These are phyloP conservation scores for Globisporangium ultimum DNA, from an alignment of 352 stramenopile species.

Conservation along the genomic window DNA sequence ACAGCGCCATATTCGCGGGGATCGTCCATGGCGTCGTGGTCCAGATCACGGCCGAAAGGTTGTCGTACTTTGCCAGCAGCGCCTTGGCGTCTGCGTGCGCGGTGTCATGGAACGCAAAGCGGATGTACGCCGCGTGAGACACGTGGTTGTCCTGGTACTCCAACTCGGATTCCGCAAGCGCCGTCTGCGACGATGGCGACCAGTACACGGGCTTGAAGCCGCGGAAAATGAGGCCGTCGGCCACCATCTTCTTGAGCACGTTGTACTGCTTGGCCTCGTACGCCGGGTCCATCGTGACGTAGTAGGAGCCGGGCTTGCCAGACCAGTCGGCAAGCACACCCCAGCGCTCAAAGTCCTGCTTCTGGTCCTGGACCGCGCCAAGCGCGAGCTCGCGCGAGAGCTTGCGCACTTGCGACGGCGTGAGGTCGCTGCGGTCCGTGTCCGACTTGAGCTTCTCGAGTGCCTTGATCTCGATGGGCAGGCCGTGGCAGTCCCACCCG, in stretches of 20 bases:
- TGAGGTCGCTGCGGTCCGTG: slow-evolving; percentile 37
- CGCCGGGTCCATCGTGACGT: slow-evolving; percentile 92
- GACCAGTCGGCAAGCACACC: slow-evolving; percentile 89
- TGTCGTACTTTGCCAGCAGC: slow-evolving; percentile 33
- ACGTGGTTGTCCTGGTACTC: slow-evolving; percentile 98
- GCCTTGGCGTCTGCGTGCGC: slow-evolving; percentile 9
- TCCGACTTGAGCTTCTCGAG: slow-evolving; percentile 88
- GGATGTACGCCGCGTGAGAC: slow-evolving; percentile 95
- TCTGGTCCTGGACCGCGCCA: slow-evolving; percentile 93
- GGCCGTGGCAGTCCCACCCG: slow-evolving; percentile 98
- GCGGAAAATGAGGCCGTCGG: slow-evolving; percentile 95
- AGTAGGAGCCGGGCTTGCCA: slow-evolving; percentile 77
- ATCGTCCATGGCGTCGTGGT: slow-evolving; percentile 99
- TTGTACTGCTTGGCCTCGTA: slow-evolving; percentile 97
- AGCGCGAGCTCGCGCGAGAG: slow-evolving; percentile 90
- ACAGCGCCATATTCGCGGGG: slow-evolving; percentile 96
- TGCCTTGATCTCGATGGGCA: slow-evolving; percentile 99
- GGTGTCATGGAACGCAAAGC: slow-evolving; percentile 63
- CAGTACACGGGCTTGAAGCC: slow-evolving; percentile 98
- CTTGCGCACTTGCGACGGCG: slow-evolving; percentile 90
- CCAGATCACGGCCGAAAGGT: slow-evolving; percentile 89
- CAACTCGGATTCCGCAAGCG: slow-evolving; percentile 98
- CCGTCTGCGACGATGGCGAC: slow-evolving; percentile 95
- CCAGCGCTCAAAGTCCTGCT: slow-evolving; percentile 92
- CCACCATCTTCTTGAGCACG: slow-evolving; percentile 97